phyloP scores from a whole-genome alignment of 306 rosid species.

The Trifolium fragiferum region DNA sequence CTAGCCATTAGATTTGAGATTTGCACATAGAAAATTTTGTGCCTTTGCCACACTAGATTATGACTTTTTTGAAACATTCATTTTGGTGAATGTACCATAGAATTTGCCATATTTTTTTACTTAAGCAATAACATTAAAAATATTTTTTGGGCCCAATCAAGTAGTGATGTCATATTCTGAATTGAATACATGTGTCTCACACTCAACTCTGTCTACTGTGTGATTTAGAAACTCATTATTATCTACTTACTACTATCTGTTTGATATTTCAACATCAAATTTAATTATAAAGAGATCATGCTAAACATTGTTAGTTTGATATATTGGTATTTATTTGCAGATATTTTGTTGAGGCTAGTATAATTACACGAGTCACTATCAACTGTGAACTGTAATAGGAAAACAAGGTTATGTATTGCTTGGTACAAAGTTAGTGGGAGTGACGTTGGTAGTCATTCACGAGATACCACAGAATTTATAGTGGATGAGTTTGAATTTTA shows the following conservation, averaged over 20 bases:
- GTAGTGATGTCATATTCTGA: constrained; percentile 23
- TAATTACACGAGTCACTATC: constrained; percentile 36
- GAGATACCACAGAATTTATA: constrained; percentile 37
- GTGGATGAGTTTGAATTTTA: constrained; percentile 36
- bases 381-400: constrained; percentile 1
- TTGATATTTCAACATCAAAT: constrained; percentile 19
- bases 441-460: constrained; percentile 51
- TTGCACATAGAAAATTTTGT: no score
- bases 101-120: no score
- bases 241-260: background rate
- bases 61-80: no score
- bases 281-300: background rate
- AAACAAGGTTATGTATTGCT: constrained; percentile 21
- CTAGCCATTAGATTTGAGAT: no score
- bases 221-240: constrained; percentile 29
- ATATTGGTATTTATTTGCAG: constrained; percentile 21
- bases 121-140: no score
- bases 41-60: no score
- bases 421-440: constrained; percentile 53
- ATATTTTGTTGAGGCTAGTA: constrained; percentile 33
- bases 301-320: background rate
- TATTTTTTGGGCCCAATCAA: background rate
- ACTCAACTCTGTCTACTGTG: constrained; percentile 28
- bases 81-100: no score
- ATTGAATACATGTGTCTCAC: constrained; percentile 30